These are phyloP conservation scores for Lachancea lanzarotensis DNA, from an alignment of 805 yeast genomes.

Conservation along the genomic window DNA sequence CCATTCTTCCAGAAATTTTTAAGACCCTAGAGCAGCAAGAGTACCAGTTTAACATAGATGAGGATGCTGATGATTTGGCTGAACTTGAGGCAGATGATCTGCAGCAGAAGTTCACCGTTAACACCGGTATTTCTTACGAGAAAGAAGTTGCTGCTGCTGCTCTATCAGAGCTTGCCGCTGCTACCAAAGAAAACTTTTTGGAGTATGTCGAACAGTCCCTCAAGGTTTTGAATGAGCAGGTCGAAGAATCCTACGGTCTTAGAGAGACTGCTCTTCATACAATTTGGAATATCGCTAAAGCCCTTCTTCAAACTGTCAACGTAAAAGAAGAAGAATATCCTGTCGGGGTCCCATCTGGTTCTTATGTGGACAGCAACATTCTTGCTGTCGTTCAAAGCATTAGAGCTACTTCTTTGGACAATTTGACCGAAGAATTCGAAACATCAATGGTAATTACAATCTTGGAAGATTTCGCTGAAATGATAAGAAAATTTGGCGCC, in stretches of 20 bases:
- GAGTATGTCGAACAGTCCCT: conserved; percentile 69
- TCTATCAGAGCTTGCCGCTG: conserved; percentile 77
- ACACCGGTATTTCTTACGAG: conserved; percentile 92
- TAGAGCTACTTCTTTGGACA: conserved; percentile 55
- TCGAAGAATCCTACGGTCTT: conserved; percentile 83
- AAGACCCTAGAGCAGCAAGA: conserved; percentile 83
- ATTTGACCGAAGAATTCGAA: conserved; percentile 76
- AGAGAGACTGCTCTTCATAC: conserved; percentile 79
- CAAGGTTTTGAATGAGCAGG: conserved; percentile 58
- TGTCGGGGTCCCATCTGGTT: conserved; percentile 54
- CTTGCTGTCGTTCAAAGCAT: conserved; percentile 57
- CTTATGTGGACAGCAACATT: conserved; percentile 53
- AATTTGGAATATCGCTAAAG: conserved; percentile 74
- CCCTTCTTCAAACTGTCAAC: conserved; percentile 50
- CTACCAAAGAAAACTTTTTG: conserved; percentile 75
- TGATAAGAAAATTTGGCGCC: conserved; percentile 66
- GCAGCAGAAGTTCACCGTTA: conserved; percentile 72
- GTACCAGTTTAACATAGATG: conserved; percentile 57
- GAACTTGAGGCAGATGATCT: conserved; percentile 55
- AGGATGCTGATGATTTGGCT: conserved; percentile 42
- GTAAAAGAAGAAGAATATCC: conserved; percentile 48
- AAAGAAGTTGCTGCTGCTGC: conserved; percentile 94
- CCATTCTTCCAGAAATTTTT: conserved; percentile 77
- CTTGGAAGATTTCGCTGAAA: conserved; percentile 65
- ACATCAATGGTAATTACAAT: conserved; percentile 71